phyloP scores from a whole-genome alignment of 108 stramenopile species.

The Pseudonitzschia multistriata region DNA sequence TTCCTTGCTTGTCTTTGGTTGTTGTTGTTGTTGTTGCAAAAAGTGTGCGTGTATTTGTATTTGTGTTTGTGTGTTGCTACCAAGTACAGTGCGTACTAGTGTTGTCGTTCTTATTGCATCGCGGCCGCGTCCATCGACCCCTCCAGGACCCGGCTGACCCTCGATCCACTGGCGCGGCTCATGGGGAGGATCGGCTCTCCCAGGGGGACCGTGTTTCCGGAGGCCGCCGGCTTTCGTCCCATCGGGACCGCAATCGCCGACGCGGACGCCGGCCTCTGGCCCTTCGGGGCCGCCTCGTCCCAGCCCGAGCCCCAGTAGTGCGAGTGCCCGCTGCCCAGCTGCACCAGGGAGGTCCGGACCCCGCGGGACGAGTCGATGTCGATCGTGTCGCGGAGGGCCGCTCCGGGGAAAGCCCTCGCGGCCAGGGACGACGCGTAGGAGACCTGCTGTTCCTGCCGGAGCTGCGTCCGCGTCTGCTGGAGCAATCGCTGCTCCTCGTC shows the following conservation, averaged over 20 bases:
- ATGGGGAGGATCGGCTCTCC: slow-evolving; percentile 50
- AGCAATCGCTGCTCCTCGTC: neutral
- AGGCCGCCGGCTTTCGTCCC: slow-evolving; percentile 14
- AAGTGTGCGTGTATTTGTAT: neutral
- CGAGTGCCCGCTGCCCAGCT: slow-evolving; percentile 32
- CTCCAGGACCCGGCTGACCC: slow-evolving; percentile 67
- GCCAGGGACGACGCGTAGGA: neutral
- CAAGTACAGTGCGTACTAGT: slow-evolving; percentile 46
- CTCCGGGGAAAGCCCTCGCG: neutral
- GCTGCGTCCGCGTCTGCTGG: slow-evolving; percentile 9
- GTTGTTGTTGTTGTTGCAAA: slow-evolving; percentile 45
- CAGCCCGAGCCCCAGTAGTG: slow-evolving; percentile 41
- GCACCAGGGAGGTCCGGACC: slow-evolving; percentile 53
- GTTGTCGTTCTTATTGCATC: slow-evolving; percentile 32
- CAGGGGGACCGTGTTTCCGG: slow-evolving; percentile 4
- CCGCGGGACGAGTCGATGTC: slow-evolving; percentile 12
- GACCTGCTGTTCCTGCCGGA: slow-evolving; percentile 17
- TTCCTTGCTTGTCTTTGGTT: too few relatives aligned
- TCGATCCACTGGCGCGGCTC: slow-evolving; percentile 69
- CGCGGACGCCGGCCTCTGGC: too few relatives aligned
- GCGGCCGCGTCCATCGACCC: slow-evolving; percentile 60
- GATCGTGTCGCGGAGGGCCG: neutral
- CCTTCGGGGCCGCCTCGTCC: slow-evolving; percentile 8
- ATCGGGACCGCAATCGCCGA: slow-evolving; percentile 18
- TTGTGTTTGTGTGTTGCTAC: too few relatives aligned